phyloP scores from a whole-genome alignment of 257 asterid genomes.

The Ballota nigra region DNA sequence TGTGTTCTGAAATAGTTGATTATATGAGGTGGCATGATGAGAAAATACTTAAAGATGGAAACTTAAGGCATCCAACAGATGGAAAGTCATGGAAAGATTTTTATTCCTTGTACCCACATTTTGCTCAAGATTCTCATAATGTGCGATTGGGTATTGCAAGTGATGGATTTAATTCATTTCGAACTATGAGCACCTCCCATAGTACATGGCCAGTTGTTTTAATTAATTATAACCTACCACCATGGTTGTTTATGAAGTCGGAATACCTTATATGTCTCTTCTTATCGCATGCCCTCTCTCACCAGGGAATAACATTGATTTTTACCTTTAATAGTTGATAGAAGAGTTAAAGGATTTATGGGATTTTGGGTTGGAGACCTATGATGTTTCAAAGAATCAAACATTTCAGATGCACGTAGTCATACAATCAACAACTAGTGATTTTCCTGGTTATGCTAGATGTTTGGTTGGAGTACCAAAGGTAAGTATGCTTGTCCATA shows the following conservation, averaged over 20 bases:
- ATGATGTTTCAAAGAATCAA: not conserved
- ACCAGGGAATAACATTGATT: not conserved
- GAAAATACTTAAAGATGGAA: too few relatives aligned
- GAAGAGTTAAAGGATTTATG: not conserved
- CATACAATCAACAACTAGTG: not conserved
- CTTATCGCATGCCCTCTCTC: not conserved
- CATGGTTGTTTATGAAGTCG: not conserved
- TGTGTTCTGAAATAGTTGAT: too few relatives aligned
- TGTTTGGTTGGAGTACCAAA: constrained; percentile 9
- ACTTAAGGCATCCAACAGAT: too few relatives aligned
- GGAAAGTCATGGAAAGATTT: not conserved
- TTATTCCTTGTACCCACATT: not conserved
- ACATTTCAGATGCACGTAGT: not conserved
- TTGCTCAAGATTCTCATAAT: constrained; percentile 5
- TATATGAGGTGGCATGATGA: too few relatives aligned
- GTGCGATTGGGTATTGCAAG: too few relatives aligned
- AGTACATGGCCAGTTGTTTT: too few relatives aligned
- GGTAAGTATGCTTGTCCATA: not conserved
- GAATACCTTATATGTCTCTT: not conserved
- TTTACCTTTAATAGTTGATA: too few relatives aligned
- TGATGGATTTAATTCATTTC: too few relatives aligned
- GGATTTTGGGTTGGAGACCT: not conserved
- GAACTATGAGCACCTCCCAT: too few relatives aligned
- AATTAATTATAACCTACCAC: not conserved
- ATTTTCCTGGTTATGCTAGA: not conserved